These are phyloP conservation scores for Eucommia ulmoides DNA, from an alignment of 257 asterid genomes.

Conservation along the genomic window DNA sequence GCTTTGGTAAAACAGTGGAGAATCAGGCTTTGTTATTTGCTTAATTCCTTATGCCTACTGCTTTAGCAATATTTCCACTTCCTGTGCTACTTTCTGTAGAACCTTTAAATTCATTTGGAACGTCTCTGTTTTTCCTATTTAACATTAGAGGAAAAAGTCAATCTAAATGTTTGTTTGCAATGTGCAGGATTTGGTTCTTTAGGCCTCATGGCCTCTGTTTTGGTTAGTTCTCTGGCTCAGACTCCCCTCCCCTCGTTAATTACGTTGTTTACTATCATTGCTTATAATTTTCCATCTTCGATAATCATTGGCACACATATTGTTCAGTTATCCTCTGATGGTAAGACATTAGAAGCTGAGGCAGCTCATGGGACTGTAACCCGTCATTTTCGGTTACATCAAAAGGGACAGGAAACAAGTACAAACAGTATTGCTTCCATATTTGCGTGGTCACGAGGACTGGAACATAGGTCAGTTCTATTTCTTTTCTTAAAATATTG, in stretches of 20 bases:
- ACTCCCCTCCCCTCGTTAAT: too few species aligned
- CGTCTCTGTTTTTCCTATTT: background rate
- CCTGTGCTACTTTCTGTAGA: background rate
- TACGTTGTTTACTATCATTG: background rate
- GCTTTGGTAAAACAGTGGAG: background rate
- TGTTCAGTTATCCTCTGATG: conserved; percentile 76
- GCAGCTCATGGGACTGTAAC: conserved; percentile 98
- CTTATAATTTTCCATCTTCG: background rate
- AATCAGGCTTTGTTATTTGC: background rate
- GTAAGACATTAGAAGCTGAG: conserved; percentile 90
- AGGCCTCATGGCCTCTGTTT: conserved; percentile 85
- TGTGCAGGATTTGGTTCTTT: conserved; percentile 85
- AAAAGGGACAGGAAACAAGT: conserved; percentile 93
- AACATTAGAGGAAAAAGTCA: too few species aligned
- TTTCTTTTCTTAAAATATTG: too few species aligned
- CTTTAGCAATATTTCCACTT: background rate
- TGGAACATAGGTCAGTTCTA: conserved; percentile 66
- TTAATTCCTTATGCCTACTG: background rate
- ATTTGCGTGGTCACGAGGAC: conserved; percentile 92
- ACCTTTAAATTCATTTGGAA: background rate
- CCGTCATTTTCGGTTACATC: conserved; percentile 78
- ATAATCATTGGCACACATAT: background rate
- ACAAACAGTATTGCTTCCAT: conserved; percentile 91
- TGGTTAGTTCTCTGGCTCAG: conserved; percentile 61
- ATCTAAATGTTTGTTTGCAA: background rate